phyloP scores from a whole-genome alignment of 768 basidiomycete species.

The Suillus decipiens region DNA sequence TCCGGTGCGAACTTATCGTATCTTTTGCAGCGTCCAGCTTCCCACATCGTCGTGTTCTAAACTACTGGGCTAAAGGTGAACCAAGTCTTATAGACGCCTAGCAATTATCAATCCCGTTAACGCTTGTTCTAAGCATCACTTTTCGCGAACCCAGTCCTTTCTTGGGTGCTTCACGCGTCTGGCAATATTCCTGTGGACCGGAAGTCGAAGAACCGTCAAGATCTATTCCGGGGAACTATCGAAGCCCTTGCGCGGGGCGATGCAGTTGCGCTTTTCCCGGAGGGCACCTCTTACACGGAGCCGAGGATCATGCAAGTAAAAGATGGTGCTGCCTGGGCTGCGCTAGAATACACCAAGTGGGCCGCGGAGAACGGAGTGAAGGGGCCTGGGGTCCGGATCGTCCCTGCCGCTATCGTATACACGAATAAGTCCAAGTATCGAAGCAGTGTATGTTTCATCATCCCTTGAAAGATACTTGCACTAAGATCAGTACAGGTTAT shows the following conservation, averaged over 20 bases:
- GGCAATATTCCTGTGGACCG: constrained; percentile 99
- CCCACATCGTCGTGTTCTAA: constrained; percentile 78
- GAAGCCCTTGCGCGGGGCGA: constrained; percentile 78
- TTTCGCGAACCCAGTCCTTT: constrained; percentile 75
- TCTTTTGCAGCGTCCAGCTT: constrained; percentile 67
- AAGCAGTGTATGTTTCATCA: constrained; percentile 66
- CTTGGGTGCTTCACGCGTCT: constrained; percentile 77
- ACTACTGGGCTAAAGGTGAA: constrained; percentile 91
- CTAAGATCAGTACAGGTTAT: constrained; percentile 52
- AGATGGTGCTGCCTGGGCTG: constrained; percentile 94
- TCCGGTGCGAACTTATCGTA: constrained; percentile 20
- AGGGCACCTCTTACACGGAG: constrained; percentile 92
- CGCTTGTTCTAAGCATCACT: constrained; percentile 54
- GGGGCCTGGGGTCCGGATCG: constrained; percentile 52
- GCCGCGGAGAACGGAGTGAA: constrained; percentile 54
- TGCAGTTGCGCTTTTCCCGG: constrained; percentile 91
- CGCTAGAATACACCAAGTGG: constrained; percentile 90
- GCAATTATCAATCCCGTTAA: constrained; percentile 1
- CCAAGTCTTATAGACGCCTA: constrained; percentile 14
- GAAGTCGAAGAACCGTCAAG: constrained; percentile 88
- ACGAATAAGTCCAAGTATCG: constrained; percentile 96
- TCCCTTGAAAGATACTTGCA: constrained; percentile 19
- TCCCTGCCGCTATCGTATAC: constrained; percentile 91
- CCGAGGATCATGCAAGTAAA: constrained; percentile 91
- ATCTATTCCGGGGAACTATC: constrained; percentile 86